Base-by-base conservation (phyloP, 176 grass and related monocot species). In the Bolboschoenus planiculmis region DNA sequence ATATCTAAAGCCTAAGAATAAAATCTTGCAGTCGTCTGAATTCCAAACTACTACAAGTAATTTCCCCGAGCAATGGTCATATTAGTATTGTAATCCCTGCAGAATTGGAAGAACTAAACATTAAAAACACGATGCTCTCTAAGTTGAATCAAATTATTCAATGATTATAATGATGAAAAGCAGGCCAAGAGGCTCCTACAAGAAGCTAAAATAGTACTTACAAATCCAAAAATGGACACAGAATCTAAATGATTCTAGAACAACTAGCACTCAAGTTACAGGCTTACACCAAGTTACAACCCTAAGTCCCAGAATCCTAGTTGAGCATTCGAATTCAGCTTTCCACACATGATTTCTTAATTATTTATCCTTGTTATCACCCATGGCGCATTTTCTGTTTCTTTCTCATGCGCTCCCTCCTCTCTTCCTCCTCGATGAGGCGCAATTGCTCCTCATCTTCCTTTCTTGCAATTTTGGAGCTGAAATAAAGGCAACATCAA, bases 391-490 rank as follows among this genome's bases (percentile, higher is more conserved):
- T 61, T 78, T 84, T 92, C 43, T 84, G 90, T 40, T 37, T 93
- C 76, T 89, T 94, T 48, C 56, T 87, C 50, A 55, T 66, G 24
- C 58, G 79, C 56, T 82, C 90, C 1, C 66, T 80, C 40, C 36
- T 79, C 70, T 91, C 88, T 78, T 97, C 94, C 74, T 92, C 87
- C 78, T 88, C 76, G 56, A 97, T 94, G 21, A 87, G 78, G 35
- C 36, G 88, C 53, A 92, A 68, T 59, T 97, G 78, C 73, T 94
- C 90, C 65, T 94, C 70, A 3, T 97, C 90, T 83, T 97, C 95
- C 84, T 87, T 51, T 54, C 85, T 85, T 18, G 85, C 92, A 87
- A 94, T 87, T 74, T 81, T 91, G 51, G 85, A 87, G 21, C 95
- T 93, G 82, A 63, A 84, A 29, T 30, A 21, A 42, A 20, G 34